phyloP scores from a whole-genome alignment of 2,329 filamentous ascomycete species.

The Amauroascus verrucosus region DNA sequence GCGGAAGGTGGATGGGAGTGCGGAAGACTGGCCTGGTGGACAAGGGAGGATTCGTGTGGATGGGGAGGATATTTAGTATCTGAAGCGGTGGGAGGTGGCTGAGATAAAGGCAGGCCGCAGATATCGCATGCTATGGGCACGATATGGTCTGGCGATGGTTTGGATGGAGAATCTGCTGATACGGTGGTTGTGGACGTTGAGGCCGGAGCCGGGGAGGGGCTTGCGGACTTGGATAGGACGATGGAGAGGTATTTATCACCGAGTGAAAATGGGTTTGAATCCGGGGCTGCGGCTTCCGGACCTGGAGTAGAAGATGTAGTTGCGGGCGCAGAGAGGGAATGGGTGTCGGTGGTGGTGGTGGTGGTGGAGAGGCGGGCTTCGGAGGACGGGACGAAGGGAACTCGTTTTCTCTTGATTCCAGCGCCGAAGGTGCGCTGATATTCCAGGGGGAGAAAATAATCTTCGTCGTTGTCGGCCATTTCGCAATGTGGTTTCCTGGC shows the following conservation, averaged over 20 bases:
- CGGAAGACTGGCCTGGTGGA: conserved; percentile 48
- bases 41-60: conserved; percentile 43
- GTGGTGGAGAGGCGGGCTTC: conserved; percentile 25
- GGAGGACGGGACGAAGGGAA: conserved; percentile 49
- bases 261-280: conserved; percentile 20
- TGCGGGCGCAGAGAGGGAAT: conserved; percentile 20
- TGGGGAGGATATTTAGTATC: conserved; percentile 26
- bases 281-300: conserved; percentile 2
- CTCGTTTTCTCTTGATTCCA: conserved; percentile 51
- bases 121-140: conserved; percentile 42
- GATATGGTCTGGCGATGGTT: not conserved
- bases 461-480: conserved; percentile 39
- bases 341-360: conserved; percentile 10
- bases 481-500: not conserved
- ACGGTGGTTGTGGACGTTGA: not conserved
- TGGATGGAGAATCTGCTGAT: not conserved
- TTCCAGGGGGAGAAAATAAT: conserved; percentile 48
- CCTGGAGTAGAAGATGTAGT: conserved; percentile 19
- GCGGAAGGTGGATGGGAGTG: conserved; percentile 49
- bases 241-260: conserved; percentile 40
- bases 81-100: conserved; percentile 18
- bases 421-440: conserved; percentile 53
- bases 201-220: not conserved
- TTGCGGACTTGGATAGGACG: conserved; percentile 27
- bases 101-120: conserved; percentile 46